Conservation (phyloP, 441 rosid species). For the Jatropha podagrica region DNA sequence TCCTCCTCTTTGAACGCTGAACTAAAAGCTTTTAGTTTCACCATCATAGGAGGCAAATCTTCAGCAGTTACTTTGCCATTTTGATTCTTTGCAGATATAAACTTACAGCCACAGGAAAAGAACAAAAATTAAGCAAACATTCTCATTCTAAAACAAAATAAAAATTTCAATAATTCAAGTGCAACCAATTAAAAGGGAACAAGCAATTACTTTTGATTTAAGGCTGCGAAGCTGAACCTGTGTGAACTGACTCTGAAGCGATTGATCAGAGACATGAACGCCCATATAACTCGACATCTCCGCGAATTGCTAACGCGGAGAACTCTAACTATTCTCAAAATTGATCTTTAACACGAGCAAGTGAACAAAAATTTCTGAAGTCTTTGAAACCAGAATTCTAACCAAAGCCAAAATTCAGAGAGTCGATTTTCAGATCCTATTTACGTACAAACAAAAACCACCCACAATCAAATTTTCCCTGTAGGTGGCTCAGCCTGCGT, state of each 20-base stretch:
- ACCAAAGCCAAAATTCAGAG: constrained; percentile 24
- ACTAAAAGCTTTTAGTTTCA: constrained; percentile 63
- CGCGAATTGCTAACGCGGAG: constrained; percentile 22
- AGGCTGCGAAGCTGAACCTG: constrained; percentile 96
- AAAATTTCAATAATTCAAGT: constrained; percentile 1
- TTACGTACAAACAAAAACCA: constrained; percentile 3
- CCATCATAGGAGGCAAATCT: constrained; percentile 67
- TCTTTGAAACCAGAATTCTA: constrained; percentile 31
- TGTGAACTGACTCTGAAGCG: constrained; percentile 98
- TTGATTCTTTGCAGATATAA: constrained; percentile 53
- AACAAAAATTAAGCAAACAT: constrained; percentile 7
- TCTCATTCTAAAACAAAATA: not conserved
- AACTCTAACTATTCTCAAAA: constrained; percentile 22
- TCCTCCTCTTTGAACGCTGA: constrained; percentile 67
- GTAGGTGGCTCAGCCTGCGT: constrained; percentile 12
- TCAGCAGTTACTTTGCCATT: constrained; percentile 57
- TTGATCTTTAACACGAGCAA: constrained; percentile 18
- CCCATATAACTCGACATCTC: constrained; percentile 89
- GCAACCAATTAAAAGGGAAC: constrained; percentile 14
- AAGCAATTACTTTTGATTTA: constrained; percentile 63
- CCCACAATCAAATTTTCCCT: not conserved
- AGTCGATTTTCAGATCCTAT: constrained; percentile 26
- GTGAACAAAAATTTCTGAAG: constrained; percentile 13
- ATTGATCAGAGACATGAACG: constrained; percentile 88
- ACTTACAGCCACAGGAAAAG: constrained; percentile 42